These are phyloP conservation scores for Aeminium ludgeri DNA, from an alignment of 495 filamentous ascomycete species.

Conservation along the genomic window DNA sequence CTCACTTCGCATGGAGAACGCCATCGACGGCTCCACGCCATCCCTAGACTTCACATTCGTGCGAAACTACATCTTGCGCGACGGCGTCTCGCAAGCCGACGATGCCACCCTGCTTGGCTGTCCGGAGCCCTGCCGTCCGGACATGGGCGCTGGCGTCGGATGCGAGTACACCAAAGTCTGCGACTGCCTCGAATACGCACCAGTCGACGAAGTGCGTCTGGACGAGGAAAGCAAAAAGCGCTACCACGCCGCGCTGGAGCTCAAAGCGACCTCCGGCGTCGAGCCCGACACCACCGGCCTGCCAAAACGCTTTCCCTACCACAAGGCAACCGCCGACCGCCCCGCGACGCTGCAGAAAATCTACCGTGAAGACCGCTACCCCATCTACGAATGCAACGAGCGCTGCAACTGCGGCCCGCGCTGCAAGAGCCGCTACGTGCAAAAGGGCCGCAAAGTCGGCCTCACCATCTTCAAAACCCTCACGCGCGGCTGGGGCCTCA, in stretches of 20 bases:
- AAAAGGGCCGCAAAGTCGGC: slow-evolving; percentile 54
- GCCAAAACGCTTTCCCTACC: slow-evolving; percentile 27
- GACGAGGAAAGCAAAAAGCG: slow-evolving; percentile 3
- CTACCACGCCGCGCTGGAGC: no score
- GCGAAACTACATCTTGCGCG: slow-evolving; percentile 17
- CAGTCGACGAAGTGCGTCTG: slow-evolving; percentile 17
- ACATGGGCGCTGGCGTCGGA: slow-evolving; percentile 26
- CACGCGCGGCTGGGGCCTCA: slow-evolving; percentile 67
- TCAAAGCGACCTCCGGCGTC: no score
- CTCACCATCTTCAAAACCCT: slow-evolving; percentile 71
- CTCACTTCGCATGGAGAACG: slow-evolving; percentile 16
- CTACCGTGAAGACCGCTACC: slow-evolving; percentile 36
- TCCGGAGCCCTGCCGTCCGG: slow-evolving; percentile 17
- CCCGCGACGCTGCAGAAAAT: slow-evolving; percentile 17
- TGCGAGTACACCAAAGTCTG: slow-evolving; percentile 26
- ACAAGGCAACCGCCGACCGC: slow-evolving; percentile 7
- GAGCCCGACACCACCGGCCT: slow-evolving; percentile 15
- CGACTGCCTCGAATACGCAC: slow-evolving; percentile 26
- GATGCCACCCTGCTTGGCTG: slow-evolving; percentile 20
- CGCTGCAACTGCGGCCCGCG: slow-evolving; percentile 46
- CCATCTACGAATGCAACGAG: slow-evolving; percentile 72
- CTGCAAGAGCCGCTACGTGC: slow-evolving; percentile 71
- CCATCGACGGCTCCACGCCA: slow-evolving; percentile 19
- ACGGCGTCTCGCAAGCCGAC: slow-evolving; percentile 21
- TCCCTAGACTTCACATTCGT: slow-evolving; percentile 25